Conservation (phyloP, 2,329 filamentous ascomycete species). For the Botryotinia narcissicola region DNA sequence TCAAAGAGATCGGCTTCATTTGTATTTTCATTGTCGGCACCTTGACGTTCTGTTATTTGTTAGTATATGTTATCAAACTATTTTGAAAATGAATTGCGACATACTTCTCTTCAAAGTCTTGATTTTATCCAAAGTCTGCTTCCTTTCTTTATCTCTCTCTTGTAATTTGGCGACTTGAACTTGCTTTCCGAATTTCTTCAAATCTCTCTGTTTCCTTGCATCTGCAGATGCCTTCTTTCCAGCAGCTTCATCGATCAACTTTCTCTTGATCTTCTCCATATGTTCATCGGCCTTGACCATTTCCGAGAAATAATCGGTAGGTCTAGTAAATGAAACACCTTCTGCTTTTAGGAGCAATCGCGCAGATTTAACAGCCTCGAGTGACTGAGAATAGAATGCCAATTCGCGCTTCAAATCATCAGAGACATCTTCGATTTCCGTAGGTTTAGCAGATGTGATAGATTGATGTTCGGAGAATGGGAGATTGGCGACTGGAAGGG, state of each 20-base stretch:
- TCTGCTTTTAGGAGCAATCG: constrained; percentile 76
- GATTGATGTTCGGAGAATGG: constrained; percentile 83
- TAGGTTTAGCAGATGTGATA: constrained; percentile 64
- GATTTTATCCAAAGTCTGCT: constrained; percentile 92
- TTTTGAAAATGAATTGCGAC: constrained; percentile 42
- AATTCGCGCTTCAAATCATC: constrained; percentile 92
- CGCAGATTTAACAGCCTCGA: constrained; percentile 72
- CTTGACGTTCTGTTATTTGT: constrained; percentile 70
- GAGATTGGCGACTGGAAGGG: constrained; percentile 63
- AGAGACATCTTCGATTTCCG: constrained; percentile 76
- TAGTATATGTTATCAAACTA: constrained; percentile 24
- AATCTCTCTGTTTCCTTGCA: constrained; percentile 84
- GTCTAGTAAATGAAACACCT: constrained; percentile 80
- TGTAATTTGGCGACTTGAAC: constrained; percentile 95
- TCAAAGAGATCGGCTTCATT: constrained; percentile 90
- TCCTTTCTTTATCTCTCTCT: constrained; percentile 89
- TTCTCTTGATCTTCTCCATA: constrained; percentile 94
- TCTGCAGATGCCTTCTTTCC: constrained; percentile 89
- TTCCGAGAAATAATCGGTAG: constrained; percentile 95
- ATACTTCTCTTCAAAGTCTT: constrained; percentile 91
- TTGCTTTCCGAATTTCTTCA: constrained; percentile 99
- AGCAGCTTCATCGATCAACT: constrained; percentile 87
- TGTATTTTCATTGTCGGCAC: constrained; percentile 54
- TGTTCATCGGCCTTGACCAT: constrained; percentile 99
- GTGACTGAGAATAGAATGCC: constrained; percentile 86